Base-by-base conservation (phyloP, 805 yeast genomes). In the Zygosaccharomyces kombuchaensis region DNA sequence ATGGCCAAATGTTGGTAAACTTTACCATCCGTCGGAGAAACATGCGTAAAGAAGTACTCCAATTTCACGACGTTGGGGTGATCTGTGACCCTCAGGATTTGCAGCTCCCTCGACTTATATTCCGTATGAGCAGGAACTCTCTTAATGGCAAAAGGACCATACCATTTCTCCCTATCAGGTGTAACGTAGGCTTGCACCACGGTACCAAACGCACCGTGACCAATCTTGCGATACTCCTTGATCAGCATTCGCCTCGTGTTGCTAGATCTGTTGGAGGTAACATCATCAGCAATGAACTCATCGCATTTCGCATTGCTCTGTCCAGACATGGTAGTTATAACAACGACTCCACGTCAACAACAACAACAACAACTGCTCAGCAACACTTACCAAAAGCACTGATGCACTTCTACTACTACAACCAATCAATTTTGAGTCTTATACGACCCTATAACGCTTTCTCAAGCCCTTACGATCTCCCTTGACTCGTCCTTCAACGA, bases 61-160 rank as follows among this genome's bases (percentile, higher is more conserved):
- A 86, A 71, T 31, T 76, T 71, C 30, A 86, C 87, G 40, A 86
- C 81, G 61, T 86, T 86, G 30, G 95, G 95, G 65, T 86, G 95
- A 54, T 79, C 75, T 8, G 89, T 84, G 25, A 80, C 74, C 58
- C 90, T 74, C 56, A 86, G 71, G 32, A 86, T 80, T 63, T 84
- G 91, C 56, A 86, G 71, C 65, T 86, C 95, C 65, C 95, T 73
- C 41, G 86, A 79, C 65, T 86, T 86, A 64, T 85, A 86, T 63
- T 86, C 95, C 0, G 93, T 86, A 59, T 86, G 93, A 1, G 93
- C 91, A 21, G 91, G 90, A 1, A 85, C 93, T 55, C 87, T 77
- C 58, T 86, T 86, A 48, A 86, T 84, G 16, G 93, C 93, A 69
- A 77, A 86, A 0, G 95, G 95, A 1, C 95, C 95, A 32, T 80